Evolutionary conservation across 202 grass and related monocot species (phyloP).

Genomic region (Elaeis oleifera): DNA sequence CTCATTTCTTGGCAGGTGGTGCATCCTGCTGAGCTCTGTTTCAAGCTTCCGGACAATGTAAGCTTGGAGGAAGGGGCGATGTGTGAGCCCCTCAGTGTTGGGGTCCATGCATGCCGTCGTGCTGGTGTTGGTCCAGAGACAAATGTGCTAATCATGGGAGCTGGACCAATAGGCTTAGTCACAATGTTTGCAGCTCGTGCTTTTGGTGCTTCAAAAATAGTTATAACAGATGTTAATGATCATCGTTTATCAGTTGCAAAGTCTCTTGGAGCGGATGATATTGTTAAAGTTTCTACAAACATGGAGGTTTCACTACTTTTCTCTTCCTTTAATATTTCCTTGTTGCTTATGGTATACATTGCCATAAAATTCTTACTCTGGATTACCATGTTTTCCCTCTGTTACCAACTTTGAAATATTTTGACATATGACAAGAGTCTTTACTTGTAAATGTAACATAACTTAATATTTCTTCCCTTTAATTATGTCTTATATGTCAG

Average conservation of each 20-base stretch:
- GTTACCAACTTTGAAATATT: too few relatives aligned
- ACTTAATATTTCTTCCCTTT: too few relatives aligned
- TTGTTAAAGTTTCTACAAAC: conserved; percentile 34
- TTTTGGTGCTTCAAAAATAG: conserved; percentile 49
- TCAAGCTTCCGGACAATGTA: conserved; percentile 76
- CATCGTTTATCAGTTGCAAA: conserved; percentile 61
- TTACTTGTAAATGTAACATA: too few relatives aligned
- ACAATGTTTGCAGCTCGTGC: conserved; percentile 61
- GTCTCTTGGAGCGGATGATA: conserved; percentile 54
- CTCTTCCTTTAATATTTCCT: not conserved
- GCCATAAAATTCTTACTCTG: not conserved
- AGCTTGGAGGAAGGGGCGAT: conserved; percentile 83
- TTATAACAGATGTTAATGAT: conserved; percentile 68
- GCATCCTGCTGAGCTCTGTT: conserved; percentile 84
- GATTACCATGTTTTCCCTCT: too few relatives aligned
- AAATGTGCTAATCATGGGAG: conserved; percentile 60
- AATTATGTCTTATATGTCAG: too few relatives aligned
- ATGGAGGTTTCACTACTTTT: conserved; percentile 11
- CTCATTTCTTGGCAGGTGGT: conserved; percentile 35
- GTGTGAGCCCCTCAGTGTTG: conserved; percentile 99
- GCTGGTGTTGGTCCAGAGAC: conserved; percentile 61
- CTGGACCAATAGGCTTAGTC: conserved; percentile 73
- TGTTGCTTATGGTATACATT: not conserved
- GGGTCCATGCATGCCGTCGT: conserved; percentile 73
- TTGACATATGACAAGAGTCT: too few relatives aligned